A percentile compares a stretch with the other conserved stretches of the same genome.
Evolutionary conservation across 2,329 filamentous ascomycete species (phyloP).

Genomic region (Penicillium sp.): DNA sequence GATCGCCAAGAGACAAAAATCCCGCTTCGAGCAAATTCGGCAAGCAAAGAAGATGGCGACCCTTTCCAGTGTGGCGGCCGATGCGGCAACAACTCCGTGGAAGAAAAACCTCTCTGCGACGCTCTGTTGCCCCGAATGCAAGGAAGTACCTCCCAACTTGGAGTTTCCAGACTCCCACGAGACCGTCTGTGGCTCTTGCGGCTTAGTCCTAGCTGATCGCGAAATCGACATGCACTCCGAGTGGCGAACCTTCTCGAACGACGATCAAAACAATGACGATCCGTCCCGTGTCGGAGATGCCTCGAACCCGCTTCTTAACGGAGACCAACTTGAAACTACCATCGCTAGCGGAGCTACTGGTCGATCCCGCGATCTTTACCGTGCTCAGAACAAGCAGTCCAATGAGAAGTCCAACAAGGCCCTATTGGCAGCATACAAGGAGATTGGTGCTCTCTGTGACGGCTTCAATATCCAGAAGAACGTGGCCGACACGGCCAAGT

Average conservation of each 20-base stretch:
- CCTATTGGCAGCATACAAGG: slow-evolving; percentile 78
- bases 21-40: slow-evolving; percentile 33
- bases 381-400: slow-evolving; percentile 78
- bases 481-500: slow-evolving; percentile 86
- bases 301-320: slow-evolving; percentile 84
- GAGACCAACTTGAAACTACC: slow-evolving; percentile 82
- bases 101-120: slow-evolving; percentile 84
- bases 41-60: slow-evolving; percentile 37
- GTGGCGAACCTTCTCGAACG: slow-evolving; percentile 98
- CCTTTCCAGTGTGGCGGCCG: slow-evolving; percentile 39
- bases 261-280: slow-evolving; percentile 94
- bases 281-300: slow-evolving; percentile 97
- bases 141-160: slow-evolving; percentile 85
- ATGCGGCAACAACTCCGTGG: slow-evolving; percentile 54
- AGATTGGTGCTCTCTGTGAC: slow-evolving; percentile 86
- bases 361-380: slow-evolving; percentile 72
- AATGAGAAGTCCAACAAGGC: slow-evolving; percentile 81
- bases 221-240: slow-evolving; percentile 96
- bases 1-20: slow-evolving; percentile 44
- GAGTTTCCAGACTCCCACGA: slow-evolving; percentile 92
- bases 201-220: slow-evolving; percentile 83
- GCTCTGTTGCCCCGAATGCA: slow-evolving; percentile 86
- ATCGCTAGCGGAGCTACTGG: slow-evolving; percentile 80
- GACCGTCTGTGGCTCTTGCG: slow-evolving; percentile 89
- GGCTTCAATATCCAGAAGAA: slow-evolving; percentile 76